Evolutionary conservation across 139 green algal genomes (phyloP), one percentile per base, ranked within the genome.

Genomic region (Micromonas commoda): DNA sequence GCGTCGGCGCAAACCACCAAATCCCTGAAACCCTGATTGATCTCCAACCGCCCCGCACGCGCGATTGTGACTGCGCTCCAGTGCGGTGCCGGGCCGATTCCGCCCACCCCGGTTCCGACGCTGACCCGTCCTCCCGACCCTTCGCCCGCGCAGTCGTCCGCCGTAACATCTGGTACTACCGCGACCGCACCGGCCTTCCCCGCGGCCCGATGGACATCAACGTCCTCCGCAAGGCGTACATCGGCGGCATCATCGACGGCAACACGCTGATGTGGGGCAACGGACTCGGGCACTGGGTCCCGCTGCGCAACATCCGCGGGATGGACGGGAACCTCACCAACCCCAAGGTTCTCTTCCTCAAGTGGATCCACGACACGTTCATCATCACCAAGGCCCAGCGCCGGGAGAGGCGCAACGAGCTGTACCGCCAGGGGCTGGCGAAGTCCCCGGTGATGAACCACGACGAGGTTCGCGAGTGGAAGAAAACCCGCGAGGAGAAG

Each of bases 91-190:
- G n/a, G n/a, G n/a, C n/a, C n/a, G n/a, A n/a, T n/a, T n/a, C n/a
- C n/a, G n/a, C n/a, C n/a, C n/a, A n/a, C n/a, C n/a, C n/a, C n/a
- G n/a, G n/a, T n/a, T n/a, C n/a, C n/a, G n/a, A n/a, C n/a, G n/a
- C n/a, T n/a, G n/a, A n/a, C n/a, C n/a, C n/a, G n/a, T n/a, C n/a
- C n/a, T n/a, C n/a, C n/a, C n/a, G n/a, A n/a, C n/a, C n/a, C n/a
- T n/a, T n/a, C n/a, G n/a, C 29, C 13, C 63, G 20, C 63, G 63
- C 63, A 70, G 63, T 35, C 6, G 9, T 70, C 63, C 28, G 29
- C 28, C 28, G 53, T 51, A 85, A 85, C 71, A 71, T 78, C 20
- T 85, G 77, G 77, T 85, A 77, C 77, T 85, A 85, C 71, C 53
- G 80, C 32, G 80, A 85, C 77, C 63, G 81, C 54, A 57, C 66